Evolutionary conservation across 495 filamentous ascomycete genomes (phyloP), one percentile per base, ranked within the genome.

Genomic region (Schizothecium vesticola): DNA sequence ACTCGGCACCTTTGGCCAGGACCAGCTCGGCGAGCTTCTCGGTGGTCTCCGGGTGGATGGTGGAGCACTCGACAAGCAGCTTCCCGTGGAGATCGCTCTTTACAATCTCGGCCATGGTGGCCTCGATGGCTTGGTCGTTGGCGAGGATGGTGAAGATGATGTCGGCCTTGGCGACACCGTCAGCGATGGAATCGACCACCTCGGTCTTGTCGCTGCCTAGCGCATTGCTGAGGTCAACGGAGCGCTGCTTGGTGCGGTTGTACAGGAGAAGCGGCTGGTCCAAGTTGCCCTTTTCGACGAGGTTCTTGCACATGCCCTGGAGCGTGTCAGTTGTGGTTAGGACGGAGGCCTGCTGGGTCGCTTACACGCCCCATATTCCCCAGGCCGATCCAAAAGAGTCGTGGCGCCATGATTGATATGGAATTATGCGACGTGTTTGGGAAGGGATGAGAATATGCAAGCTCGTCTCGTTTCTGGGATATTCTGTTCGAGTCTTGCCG

Each of bases 291-390:
- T 96, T 97, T 71, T 86, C 78, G 19, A 90, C 88, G 31, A 97
- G 80, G 78, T 96, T 97, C 74, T 88, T 89, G 77, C 82, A 84
- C 92, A 97, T 97, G 67, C 92, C 93, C 91, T 95, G 77, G 12
- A 12, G 33, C 2, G 25, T 58, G 5, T 63, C 26, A 57, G 55
- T 16, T 64, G 11, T 59, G 66, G 76, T 72, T 6, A n/a, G 73
- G 74, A 36, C 59, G 25, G 16, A 56, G 58, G 57, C 64, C 26
- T 22, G 31, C 4, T 29, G 24, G 55, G 59, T 19, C 43, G 82
- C 87, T 81, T 82, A 93, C 92, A 67, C 91, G 84, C 69, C 93
- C 93, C 86, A 97, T 96, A 77, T 97, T 97, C 10, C 93, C 93
- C 64, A 97, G 82, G 63, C 93, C 93, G 65, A 96, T 90, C 89